phyloP scores from a whole-genome alignment of 306 rosid species.

The Cucurbita argyrosperma region DNA sequence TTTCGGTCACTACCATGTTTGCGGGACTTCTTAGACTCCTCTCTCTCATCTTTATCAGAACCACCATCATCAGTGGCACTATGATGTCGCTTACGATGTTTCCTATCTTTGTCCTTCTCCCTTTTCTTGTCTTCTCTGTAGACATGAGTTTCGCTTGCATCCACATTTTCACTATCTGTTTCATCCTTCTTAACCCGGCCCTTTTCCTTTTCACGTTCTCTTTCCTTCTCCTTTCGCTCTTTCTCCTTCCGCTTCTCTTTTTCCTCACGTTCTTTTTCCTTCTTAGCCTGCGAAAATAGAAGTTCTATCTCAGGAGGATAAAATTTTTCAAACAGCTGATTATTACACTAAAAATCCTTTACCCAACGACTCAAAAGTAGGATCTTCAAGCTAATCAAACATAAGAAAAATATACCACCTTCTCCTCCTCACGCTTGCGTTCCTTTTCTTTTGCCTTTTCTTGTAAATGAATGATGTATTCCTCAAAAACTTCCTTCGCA shows the following conservation, averaged over 20 bases:
- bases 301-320: not conserved
- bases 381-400: not conserved
- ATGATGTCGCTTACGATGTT: constrained; percentile 88
- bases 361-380: not conserved
- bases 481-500: constrained; percentile 62
- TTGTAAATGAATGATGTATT: constrained; percentile 43
- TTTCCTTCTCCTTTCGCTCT: constrained; percentile 65
- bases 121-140: constrained; percentile 84
- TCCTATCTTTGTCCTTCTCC: constrained; percentile 82
- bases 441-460: constrained; percentile 93
- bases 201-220: constrained; percentile 81
- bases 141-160: constrained; percentile 39
- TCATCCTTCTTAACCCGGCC: constrained; percentile 78
- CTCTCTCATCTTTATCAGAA: constrained; percentile 88
- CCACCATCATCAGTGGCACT: constrained; percentile 59
- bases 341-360: not conserved
- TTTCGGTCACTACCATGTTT: constrained; percentile 89
- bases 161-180: constrained; percentile 69
- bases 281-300: constrained; percentile 50
- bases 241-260: constrained; percentile 42
- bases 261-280: constrained; percentile 73
- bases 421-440: constrained; percentile 94
- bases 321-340: not conserved
- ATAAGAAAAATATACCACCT: constrained; percentile 25
- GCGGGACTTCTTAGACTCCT: constrained; percentile 72